These are phyloP conservation scores for Eimeria nieschulzi DNA, from an alignment of 169 alveolate genomes.

Conservation along the genomic window DNA sequence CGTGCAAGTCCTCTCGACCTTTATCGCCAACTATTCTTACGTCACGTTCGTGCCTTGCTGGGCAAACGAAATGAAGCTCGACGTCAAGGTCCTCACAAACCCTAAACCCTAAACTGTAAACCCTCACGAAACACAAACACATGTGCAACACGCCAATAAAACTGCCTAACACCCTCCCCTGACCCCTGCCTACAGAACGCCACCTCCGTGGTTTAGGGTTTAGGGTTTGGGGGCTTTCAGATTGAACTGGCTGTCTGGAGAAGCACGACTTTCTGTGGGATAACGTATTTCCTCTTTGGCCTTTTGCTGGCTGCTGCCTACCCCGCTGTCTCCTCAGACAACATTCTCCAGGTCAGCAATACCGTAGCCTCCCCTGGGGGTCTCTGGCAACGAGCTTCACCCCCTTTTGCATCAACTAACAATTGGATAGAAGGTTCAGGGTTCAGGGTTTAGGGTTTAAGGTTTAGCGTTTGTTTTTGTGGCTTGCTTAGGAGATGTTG, in stretches of 20 bases:
- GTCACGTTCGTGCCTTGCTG: slow-evolving; percentile 67
- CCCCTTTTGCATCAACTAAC: too few species aligned
- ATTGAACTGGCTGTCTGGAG: slow-evolving; percentile 48
- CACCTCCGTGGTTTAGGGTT: background rate
- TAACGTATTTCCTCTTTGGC: slow-evolving; percentile 58
- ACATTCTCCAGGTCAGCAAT: slow-evolving; percentile 45
- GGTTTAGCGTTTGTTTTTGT: too few species aligned
- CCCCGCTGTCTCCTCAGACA: slow-evolving; percentile 48
- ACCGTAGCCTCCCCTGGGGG: background rate
- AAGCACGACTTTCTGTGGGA: slow-evolving; percentile 30
- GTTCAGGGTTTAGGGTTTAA: too few species aligned
- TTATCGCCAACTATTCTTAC: slow-evolving; percentile 58
- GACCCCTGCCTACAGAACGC: background rate
- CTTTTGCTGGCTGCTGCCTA: slow-evolving; percentile 39
- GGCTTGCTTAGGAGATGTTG: slow-evolving; percentile 22
- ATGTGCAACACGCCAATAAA: too few species aligned
- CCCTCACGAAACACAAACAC: background rate
- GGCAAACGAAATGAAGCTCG: slow-evolving; percentile 71
- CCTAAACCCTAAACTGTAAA: background rate
- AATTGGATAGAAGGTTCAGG: too few species aligned
- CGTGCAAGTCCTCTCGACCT: slow-evolving; percentile 48
- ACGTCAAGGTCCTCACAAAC: slow-evolving; percentile 9
- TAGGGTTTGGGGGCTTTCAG: background rate
- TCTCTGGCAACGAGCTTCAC: background rate
- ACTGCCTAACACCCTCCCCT: background rate